Evolutionary conservation across 2,329 filamentous ascomycete species (phyloP), one percentile per base, ranked within the genome.

Genomic region (Mycosphaerella sp.): DNA sequence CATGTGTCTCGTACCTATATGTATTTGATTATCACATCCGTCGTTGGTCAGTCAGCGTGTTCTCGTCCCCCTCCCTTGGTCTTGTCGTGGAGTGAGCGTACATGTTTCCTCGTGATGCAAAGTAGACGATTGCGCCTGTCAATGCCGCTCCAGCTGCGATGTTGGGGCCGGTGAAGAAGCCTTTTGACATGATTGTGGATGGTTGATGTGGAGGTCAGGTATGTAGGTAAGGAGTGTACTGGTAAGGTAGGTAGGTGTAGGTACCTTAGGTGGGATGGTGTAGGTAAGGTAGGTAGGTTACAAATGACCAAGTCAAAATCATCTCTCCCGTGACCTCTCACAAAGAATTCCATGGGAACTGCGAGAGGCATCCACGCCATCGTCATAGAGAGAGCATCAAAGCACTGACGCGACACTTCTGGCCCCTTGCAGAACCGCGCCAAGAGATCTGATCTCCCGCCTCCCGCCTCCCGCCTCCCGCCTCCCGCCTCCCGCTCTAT

Each of bases 1-100:
- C 69, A 34, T 63, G 67, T 2, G 69, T 72, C 47, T 70, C 61
- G 56, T 71, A 66, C 6, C 63, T 17, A 17, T 17, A 17, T 17
- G 14, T 17, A 17, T 17, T 1, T 17, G 14, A 17, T 17, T 17
- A 17, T 17, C 14, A 17, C 14, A 17, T 17, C 14, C 14, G 14
- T 17, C 14, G 14, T 17, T 17, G 14, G 14, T 17, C 14, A 17
- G 14, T 17, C 14, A 17, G 14, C 14, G 14, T 17, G 14, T 17
- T 17, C 14, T 17, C 14, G 14, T 17, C 14, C 14, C 14, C 14
- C 14, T 17, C 14, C 14, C 14, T 17, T 17, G 14, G 1, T 17
- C 14, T 17, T 17, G 14, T 36, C 4, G 12, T 4, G 5, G 6
- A 26, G 6, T 31, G n/a, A 6, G 9, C 48, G 17, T 36, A 51